phyloP scores from a whole-genome alignment of 768 basidiomycete species.

The Leucocoprinus birnbaumii region DNA sequence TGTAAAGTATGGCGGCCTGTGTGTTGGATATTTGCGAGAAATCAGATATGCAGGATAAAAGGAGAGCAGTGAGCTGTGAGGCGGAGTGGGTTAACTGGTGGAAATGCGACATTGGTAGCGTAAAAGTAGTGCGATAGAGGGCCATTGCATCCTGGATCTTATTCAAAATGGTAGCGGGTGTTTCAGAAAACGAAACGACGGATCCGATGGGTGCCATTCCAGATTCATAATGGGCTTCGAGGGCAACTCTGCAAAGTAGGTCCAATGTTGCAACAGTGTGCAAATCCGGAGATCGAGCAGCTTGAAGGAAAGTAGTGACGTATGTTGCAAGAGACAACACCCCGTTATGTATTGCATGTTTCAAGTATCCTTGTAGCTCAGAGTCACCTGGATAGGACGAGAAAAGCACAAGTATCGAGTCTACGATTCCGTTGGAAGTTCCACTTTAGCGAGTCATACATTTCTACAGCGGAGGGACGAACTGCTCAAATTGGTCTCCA shows the following conservation, averaged over 20 bases:
- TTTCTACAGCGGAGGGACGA: background rate
- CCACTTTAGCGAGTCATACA: background rate
- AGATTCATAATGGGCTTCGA: constrained; percentile 63
- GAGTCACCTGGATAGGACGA: constrained; percentile 69
- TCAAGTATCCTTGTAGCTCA: constrained; percentile 64
- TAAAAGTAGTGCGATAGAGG: constrained; percentile 55
- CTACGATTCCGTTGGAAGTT: constrained; percentile 34
- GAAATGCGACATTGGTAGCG: constrained; percentile 52
- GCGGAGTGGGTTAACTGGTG: constrained; percentile 61
- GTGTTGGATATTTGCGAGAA: constrained; percentile 58
- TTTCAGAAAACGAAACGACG: constrained; percentile 47
- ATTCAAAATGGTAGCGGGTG: constrained; percentile 44
- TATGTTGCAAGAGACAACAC: constrained; percentile 58
- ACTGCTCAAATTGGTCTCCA: constrained; percentile 33
- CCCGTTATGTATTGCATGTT: constrained; percentile 51
- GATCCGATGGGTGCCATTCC: constrained; percentile 52
- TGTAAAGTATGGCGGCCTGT: constrained; percentile 49
- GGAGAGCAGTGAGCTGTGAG: constrained; percentile 59
- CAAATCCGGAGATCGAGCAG: constrained; percentile 60
- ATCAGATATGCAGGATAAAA: constrained; percentile 60
- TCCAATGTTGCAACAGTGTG: constrained; percentile 67
- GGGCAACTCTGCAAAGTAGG: constrained; percentile 61
- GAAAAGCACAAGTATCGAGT: constrained; percentile 67
- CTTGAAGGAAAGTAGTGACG: constrained; percentile 64
- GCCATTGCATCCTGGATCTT: constrained; percentile 61